Evolutionary conservation across 495 filamentous ascomycete genomes (phyloP).

Genomic region (Pyrenula aspistea): DNA sequence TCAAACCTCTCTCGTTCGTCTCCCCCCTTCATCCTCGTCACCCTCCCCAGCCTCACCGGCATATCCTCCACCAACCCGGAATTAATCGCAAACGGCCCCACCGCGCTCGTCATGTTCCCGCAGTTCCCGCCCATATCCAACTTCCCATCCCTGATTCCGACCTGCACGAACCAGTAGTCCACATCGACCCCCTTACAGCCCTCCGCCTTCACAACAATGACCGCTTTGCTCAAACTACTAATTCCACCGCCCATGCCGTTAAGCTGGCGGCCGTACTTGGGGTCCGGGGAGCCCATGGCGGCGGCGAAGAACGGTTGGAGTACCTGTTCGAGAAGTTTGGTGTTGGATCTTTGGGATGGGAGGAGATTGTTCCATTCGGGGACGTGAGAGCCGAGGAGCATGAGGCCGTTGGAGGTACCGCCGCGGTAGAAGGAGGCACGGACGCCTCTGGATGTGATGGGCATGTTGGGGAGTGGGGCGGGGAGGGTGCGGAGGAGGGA

Average conservation of each 20-base stretch:
- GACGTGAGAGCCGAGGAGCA: too few species aligned
- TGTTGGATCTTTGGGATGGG: too few species aligned
- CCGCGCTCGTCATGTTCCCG: constrained; percentile 58
- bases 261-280: constrained; percentile 50
- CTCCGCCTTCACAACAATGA: constrained; percentile 46
- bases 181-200: too few species aligned
- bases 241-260: constrained; percentile 63
- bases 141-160: constrained; percentile 44
- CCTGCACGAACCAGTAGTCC: constrained; percentile 61
- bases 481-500: too few species aligned
- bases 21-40: constrained; percentile 9
- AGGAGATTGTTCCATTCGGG: too few species aligned
- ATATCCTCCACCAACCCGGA: constrained; percentile 30
- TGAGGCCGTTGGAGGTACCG: too few species aligned
- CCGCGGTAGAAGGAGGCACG: too few species aligned
- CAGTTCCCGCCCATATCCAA: constrained; percentile 62
- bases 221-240: constrained; percentile 58
- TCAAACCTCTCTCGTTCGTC: background rate
- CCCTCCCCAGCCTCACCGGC: constrained; percentile 2
- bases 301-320: too few species aligned
- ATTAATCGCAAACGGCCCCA: constrained; percentile 56
- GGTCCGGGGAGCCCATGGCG: too few species aligned
- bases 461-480: too few species aligned
- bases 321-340: too few species aligned
- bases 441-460: too few species aligned